Evolutionary conservation across 768 basidiomycete genomes (phyloP), one percentile per base, ranked within the genome.

Genomic region (Tephrocybe rancida): DNA sequence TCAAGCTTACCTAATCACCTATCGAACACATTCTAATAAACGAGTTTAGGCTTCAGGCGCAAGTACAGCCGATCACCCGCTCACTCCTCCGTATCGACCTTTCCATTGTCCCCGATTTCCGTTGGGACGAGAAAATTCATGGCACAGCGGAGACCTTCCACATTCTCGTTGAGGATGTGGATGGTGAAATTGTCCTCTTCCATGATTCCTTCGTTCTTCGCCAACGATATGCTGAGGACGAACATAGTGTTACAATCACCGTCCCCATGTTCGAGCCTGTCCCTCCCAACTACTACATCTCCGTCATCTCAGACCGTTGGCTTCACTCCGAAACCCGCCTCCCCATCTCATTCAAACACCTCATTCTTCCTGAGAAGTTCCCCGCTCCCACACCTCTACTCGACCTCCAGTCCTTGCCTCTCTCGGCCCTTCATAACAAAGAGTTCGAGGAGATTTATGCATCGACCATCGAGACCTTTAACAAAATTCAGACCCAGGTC

Each of bases 401-500:
- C 49, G 95, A 98, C 58, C 85, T 98, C 3, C 95, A 98, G 64
- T 75, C 90, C 0, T 81, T 98, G 0, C 95, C 97, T 0, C 78
- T 97, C 13, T 86, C 91, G 0, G 95, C 95, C 0, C 77, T 99
- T 3, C 94, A 96, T 70, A 97, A 97, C 80, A 85, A 88, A 63
- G 92, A 95, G 56, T 98, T 87, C 60, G 93, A 98, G 68, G 78
- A 79, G 1, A 82, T 98, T 38, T 99, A 98, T 68, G 82, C 85
- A 1, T 82, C 80, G 16, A 84, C 84, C 0, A 86, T 98, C 58
- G 79, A 85, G 56, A 86, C 84, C 0, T 98, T 98, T 80, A 98
- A 98, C 82, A 99, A 98, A 72, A 98, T 98, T 56, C 97, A 98
- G 67, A 98, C 94, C 0, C 97, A 98, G 70, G 95, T 97, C 41